Conservation (phyloP, 2,329 filamentous ascomycete species). For the Chaetothyriales sp. region DNA sequence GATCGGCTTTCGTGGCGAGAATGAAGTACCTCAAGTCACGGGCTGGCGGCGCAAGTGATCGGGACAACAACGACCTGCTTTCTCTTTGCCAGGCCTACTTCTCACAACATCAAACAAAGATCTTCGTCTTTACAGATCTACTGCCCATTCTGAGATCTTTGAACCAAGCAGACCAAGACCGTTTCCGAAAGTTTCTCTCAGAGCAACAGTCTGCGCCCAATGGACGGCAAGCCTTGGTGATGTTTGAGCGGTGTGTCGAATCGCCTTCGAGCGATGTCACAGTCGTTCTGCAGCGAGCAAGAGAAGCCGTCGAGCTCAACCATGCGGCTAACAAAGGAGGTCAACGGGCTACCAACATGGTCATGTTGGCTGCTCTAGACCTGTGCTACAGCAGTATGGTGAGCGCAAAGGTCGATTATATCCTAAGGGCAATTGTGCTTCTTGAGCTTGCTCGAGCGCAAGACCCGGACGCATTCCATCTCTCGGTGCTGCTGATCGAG, state of each 20-base stretch:
- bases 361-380: not conserved
- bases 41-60: not conserved
- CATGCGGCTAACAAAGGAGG: not conserved
- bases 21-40: not conserved
- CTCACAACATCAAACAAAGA: not conserved
- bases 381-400: not conserved
- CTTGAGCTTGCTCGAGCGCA: conserved; percentile 16
- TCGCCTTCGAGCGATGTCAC: not conserved
- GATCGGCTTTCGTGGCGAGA: not conserved
- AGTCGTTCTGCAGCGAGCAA: not conserved
- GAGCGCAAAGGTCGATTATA: not conserved
- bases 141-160: not conserved
- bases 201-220: not conserved
- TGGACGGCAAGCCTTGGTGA: not conserved
- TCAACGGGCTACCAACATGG: not conserved
- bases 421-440: conserved; percentile 8
- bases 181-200: not conserved
- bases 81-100: not conserved
- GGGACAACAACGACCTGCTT: not conserved
- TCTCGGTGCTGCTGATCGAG: conserved; percentile 29
- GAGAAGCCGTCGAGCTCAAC: not conserved
- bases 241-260: not conserved
- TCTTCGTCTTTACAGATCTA: not conserved
- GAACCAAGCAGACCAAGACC: not conserved
- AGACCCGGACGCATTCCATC: conserved; percentile 33